These are phyloP conservation scores for Luffa acutangula DNA, from an alignment of 306 rosid genomes.

Conservation along the genomic window DNA sequence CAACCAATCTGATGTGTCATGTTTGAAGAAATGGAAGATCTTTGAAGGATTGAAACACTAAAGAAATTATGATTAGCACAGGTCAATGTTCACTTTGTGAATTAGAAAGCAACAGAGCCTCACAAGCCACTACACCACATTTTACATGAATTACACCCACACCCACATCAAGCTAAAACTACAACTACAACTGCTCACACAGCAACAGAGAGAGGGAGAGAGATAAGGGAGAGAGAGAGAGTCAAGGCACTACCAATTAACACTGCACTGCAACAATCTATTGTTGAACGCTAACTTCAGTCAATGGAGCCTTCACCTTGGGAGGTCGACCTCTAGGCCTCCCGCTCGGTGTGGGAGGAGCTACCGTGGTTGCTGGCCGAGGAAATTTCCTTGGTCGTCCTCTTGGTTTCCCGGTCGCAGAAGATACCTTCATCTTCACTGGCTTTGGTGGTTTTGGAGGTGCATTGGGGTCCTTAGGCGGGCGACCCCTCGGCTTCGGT, in stretches of 20 bases:
- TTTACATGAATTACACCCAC: slow-evolving; percentile 28
- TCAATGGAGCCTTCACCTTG: slow-evolving; percentile 46
- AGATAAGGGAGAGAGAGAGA: background rate
- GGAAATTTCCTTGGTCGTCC: slow-evolving; percentile 77
- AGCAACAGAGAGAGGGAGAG: slow-evolving; percentile 5
- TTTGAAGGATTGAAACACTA: background rate
- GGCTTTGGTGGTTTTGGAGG: slow-evolving; percentile 20
- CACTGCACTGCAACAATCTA: slow-evolving; percentile 14
- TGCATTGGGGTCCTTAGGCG: slow-evolving; percentile 59
- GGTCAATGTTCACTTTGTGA: slow-evolving; percentile 9
- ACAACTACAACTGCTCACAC: slow-evolving; percentile 8
- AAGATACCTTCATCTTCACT: slow-evolving; percentile 18
- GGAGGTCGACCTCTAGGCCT: slow-evolving; percentile 82
- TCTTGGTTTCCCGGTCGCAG: slow-evolving; percentile 38
- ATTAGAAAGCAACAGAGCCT: slow-evolving; percentile 19
- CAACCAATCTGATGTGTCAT: background rate
- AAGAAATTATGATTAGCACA: background rate
- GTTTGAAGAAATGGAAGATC: background rate
- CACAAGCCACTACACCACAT: slow-evolving; percentile 28
- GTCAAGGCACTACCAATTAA: slow-evolving; percentile 8
- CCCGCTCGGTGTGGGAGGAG: slow-evolving; percentile 15
- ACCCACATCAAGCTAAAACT: slow-evolving; percentile 17
- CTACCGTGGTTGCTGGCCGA: slow-evolving; percentile 2
- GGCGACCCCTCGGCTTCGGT: slow-evolving; percentile 64
- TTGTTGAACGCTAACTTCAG: slow-evolving; percentile 53